Evolutionary conservation across 177 flowering plant genomes (phyloP), one percentile per base, ranked within the genome.

Genomic region (Vitis hybrid): DNA sequence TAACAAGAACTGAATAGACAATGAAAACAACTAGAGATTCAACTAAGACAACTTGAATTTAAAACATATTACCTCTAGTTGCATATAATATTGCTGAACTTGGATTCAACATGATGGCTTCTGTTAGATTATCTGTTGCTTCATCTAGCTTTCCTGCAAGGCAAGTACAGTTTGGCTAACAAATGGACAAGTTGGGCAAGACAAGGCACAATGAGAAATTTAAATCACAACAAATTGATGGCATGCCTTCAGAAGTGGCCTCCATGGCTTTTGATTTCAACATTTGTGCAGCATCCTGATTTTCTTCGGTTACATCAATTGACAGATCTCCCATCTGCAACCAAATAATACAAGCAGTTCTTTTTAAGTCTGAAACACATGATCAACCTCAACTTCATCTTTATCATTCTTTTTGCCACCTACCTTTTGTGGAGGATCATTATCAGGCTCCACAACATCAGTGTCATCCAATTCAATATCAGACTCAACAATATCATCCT

Each of bases 391-490:
- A 21, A 4, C 9, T 54, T 2, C 24, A 35, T 53, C 18, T 20
- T 15, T 6, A 7, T 50, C 54, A 64, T 17, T 51, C 6, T 21
- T 48, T 35, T n/a, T 9, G 49, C 6, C 27, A 66, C 73, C 63
- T 48, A 89, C 91, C 91, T 83, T 77, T 66, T 83, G 87, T 14
- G 85, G 85, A 73, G 90, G 88, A 83, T 90, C 89, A 73, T 83
- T 71, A 68, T 90, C 91, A 63, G 89, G 86, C 65, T 78, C 84
- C 49, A 85, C 81, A 41, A 81, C 77, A 41, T 78, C 90, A 68
- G 78, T 52, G 58, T 76, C 80, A 69, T 90, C 90, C 76, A 88
- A 77, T 73, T 86, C 94, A 56, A 86, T 66, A 75, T 88, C 94
- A 58, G 94, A 88, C 71, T 90, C 94, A 13, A 83, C 73, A 66